Percentiles rank a stretch among this genome's conserved stretches.
Evolutionary conservation across 2,329 filamentous ascomycete species (phyloP).

Genomic region (Pseudomassariella vexata): DNA sequence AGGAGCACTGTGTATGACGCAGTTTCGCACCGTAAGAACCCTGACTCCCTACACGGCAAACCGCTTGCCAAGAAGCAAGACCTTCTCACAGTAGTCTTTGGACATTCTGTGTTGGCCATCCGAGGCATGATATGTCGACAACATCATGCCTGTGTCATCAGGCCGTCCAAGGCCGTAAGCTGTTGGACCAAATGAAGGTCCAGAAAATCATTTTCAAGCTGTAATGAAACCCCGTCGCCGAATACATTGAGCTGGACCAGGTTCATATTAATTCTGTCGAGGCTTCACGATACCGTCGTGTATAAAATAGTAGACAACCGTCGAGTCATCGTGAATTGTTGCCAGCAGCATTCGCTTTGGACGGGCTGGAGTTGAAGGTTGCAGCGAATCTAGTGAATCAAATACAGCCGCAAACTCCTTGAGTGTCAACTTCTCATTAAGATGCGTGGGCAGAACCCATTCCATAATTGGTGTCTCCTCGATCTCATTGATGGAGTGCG

Average conservation of each 20-base stretch:
- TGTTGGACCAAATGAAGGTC: slow-evolving; percentile 68
- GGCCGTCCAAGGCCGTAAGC: slow-evolving; percentile 62
- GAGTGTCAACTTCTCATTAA: slow-evolving; percentile 68
- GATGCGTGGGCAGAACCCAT: slow-evolving; percentile 71
- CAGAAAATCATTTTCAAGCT: slow-evolving; percentile 68
- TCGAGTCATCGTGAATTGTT: slow-evolving; percentile 73
- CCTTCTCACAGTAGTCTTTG: too few species aligned
- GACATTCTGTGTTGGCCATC: too few species aligned
- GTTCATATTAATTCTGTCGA: slow-evolving; percentile 60
- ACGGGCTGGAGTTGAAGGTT: slow-evolving; percentile 36
- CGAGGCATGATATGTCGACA: too few species aligned
- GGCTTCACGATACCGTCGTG: slow-evolving; percentile 86
- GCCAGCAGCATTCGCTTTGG: slow-evolving; percentile 69
- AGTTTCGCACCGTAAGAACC: too few species aligned
- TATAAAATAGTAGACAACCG: slow-evolving; percentile 77
- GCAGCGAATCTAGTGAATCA: slow-evolving; percentile 48
- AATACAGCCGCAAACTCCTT: slow-evolving; percentile 63
- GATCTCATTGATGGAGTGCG: slow-evolving; percentile 44
- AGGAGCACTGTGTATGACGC: too few species aligned
- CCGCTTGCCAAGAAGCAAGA: slow-evolving; percentile 8
- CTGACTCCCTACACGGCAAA: too few species aligned
- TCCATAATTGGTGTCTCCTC: slow-evolving; percentile 55
- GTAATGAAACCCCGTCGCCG: slow-evolving; percentile 16
- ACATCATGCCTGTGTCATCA: slow-evolving; percentile 65
- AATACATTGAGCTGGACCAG: neutral